phyloP scores from a whole-genome alignment of 306 rosid species.

The Quercus alba region DNA sequence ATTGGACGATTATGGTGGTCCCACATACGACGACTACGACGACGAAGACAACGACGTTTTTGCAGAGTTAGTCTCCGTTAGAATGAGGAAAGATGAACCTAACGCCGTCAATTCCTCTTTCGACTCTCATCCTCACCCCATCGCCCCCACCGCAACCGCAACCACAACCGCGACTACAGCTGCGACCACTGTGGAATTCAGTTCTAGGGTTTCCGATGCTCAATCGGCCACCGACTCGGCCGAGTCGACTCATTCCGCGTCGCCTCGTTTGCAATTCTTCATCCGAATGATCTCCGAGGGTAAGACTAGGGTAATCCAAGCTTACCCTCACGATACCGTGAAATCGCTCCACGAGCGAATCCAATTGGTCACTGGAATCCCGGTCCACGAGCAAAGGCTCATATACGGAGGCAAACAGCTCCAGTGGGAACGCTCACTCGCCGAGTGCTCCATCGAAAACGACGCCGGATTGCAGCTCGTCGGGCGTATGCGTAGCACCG shows the following conservation, averaged over 20 bases:
- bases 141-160: not conserved
- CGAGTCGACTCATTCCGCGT: conserved; percentile 18
- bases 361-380: conserved; percentile 40
- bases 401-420: conserved; percentile 64
- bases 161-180: not conserved
- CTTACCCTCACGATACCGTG: conserved; percentile 47
- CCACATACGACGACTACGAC: conserved; percentile 45
- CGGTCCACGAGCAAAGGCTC: conserved; percentile 48
- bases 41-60: conserved; percentile 31
- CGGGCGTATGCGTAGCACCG: conserved; percentile 56
- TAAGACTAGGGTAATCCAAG: conserved; percentile 54
- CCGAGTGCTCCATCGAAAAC: conserved; percentile 56
- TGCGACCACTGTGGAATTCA: not conserved
- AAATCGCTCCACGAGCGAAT: conserved; percentile 42
- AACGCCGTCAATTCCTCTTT: conserved; percentile 42
- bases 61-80: conserved; percentile 55
- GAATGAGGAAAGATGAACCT: conserved; percentile 67
- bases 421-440: conserved; percentile 45
- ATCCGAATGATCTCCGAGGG: conserved; percentile 48
- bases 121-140: not conserved
- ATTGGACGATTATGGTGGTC: conserved; percentile 54
- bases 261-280: conserved; percentile 53
- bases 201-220: conserved; percentile 35
- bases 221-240: conserved; percentile 21
- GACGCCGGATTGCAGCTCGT: conserved; percentile 61